phyloP scores from a whole-genome alignment of 1,284 basidiomycete species.

The Sphaerobolus stellatus region DNA sequence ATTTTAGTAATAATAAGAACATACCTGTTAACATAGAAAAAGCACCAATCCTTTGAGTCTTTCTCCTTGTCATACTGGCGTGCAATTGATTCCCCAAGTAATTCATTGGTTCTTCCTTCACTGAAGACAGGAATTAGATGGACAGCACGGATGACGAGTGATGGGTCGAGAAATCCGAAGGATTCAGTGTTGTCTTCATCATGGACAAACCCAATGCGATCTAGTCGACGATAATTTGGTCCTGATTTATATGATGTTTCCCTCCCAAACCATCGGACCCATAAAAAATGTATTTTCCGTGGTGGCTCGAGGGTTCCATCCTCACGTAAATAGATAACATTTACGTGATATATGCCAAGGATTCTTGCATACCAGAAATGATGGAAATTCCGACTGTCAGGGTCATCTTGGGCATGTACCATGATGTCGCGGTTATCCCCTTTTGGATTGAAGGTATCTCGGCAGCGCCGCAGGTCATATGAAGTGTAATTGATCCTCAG shows the following conservation, averaged over 20 bases:
- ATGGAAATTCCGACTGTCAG: slow-evolving; percentile 12
- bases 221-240: background rate
- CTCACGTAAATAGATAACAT: too few relatives aligned
- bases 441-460: slow-evolving; percentile 29
- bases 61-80: background rate
- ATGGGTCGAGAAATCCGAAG: slow-evolving; percentile 18
- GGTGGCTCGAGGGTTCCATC: too few relatives aligned
- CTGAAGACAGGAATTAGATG: slow-evolving; percentile 18
- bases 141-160: slow-evolving; percentile 10
- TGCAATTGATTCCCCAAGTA: background rate
- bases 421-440: slow-evolving; percentile 24
- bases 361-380: slow-evolving; percentile 38
- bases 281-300: slow-evolving; percentile 16
- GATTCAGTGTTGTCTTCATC: slow-evolving; percentile 8
- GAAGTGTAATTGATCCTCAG: slow-evolving; percentile 43
- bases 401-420: slow-evolving; percentile 18
- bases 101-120: background rate
- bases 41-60: slow-evolving; percentile 18
- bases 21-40: slow-evolving; percentile 24
- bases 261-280: slow-evolving; percentile 17
- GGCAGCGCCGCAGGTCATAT: slow-evolving; percentile 39
- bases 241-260: background rate
- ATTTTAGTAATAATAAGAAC: background rate
- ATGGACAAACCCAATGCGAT: slow-evolving; percentile 12
- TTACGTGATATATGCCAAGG: slow-evolving; percentile 33